phyloP scores from a whole-genome alignment of 768 basidiomycete genomes.

The Tulasnella sp. region DNA sequence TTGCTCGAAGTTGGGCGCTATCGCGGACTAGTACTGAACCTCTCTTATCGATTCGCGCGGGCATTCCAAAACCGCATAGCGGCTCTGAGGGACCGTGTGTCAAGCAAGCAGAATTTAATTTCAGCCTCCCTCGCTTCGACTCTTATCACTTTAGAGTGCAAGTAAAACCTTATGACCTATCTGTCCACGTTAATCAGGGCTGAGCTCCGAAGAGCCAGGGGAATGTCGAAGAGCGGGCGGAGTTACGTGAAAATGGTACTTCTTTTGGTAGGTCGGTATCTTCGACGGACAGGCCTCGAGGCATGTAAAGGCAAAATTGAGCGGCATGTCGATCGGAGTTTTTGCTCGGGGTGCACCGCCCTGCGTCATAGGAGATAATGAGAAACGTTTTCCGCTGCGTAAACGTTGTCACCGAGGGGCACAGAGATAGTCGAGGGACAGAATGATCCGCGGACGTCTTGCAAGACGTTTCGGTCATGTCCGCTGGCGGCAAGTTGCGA shows the following conservation, averaged over 20 bases:
- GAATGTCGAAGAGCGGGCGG: background rate
- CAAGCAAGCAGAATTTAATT: background rate
- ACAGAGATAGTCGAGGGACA: background rate
- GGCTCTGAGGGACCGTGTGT: background rate
- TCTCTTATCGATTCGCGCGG: background rate
- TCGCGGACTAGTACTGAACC: background rate
- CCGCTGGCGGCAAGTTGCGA: background rate
- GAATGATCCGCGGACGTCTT: background rate
- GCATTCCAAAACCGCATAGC: background rate
- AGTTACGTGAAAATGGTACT: background rate
- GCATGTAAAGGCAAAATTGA: slow-evolving; percentile 1
- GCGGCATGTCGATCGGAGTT: background rate
- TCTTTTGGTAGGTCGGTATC: background rate
- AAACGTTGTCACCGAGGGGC: background rate
- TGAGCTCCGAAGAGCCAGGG: background rate
- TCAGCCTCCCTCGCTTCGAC: background rate
- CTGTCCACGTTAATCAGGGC: background rate
- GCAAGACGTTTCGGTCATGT: background rate
- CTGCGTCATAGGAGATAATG: background rate
- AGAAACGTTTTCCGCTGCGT: background rate
- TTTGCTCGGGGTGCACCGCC: background rate
- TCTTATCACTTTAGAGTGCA: background rate
- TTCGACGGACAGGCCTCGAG: slow-evolving; percentile 1
- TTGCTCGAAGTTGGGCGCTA: background rate
- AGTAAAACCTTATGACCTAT: background rate